Percentiles rank a stretch among this genome's conserved stretches.
Conservation (phyloP, 148 eudicot genomes). For the Silene latifolia region DNA sequence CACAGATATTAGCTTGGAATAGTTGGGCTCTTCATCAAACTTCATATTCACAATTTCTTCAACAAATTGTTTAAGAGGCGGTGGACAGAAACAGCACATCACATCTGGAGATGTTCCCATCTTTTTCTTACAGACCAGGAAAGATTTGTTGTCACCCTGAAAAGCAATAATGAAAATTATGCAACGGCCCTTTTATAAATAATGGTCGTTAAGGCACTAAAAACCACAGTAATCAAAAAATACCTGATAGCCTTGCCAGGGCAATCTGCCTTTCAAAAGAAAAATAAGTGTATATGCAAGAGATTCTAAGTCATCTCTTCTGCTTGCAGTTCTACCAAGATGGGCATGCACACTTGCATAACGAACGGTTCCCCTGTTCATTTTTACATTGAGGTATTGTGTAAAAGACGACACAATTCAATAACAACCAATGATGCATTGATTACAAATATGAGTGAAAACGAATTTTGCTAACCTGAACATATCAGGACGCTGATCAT, state of each 20-base stretch:
- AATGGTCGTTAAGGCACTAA: slow-evolving; percentile 1
- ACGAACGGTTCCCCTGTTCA: slow-evolving; percentile 73
- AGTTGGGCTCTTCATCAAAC: slow-evolving; percentile 92
- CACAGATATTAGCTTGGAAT: slow-evolving; percentile 72
- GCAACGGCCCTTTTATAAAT: not conserved
- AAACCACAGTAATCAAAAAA: not conserved
- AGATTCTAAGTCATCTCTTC: slow-evolving; percentile 93
- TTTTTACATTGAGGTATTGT: not conserved
- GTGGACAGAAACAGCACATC: slow-evolving; percentile 71
- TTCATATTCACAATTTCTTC: slow-evolving; percentile 82
- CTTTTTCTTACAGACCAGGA: slow-evolving; percentile 88
- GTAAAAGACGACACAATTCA: slow-evolving; percentile 7
- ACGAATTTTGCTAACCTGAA: slow-evolving; percentile 45
- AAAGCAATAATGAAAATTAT: not conserved
- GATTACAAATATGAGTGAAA: not conserved
- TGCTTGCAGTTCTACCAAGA: slow-evolving; percentile 89
- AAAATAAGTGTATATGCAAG: slow-evolving; percentile 87
- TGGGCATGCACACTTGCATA: slow-evolving; percentile 97
- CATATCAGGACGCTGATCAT: slow-evolving; percentile 94
- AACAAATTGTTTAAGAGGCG: slow-evolving; percentile 68
- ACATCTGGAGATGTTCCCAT: slow-evolving; percentile 85
- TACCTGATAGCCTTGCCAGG: slow-evolving; percentile 98
- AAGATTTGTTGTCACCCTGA: slow-evolving; percentile 87
- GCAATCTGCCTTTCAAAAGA: slow-evolving; percentile 82
- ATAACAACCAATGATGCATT: slow-evolving; percentile 6